phyloP scores from a whole-genome alignment of 495 filamentous ascomycete genomes.

The Durotheca rogersii region DNA sequence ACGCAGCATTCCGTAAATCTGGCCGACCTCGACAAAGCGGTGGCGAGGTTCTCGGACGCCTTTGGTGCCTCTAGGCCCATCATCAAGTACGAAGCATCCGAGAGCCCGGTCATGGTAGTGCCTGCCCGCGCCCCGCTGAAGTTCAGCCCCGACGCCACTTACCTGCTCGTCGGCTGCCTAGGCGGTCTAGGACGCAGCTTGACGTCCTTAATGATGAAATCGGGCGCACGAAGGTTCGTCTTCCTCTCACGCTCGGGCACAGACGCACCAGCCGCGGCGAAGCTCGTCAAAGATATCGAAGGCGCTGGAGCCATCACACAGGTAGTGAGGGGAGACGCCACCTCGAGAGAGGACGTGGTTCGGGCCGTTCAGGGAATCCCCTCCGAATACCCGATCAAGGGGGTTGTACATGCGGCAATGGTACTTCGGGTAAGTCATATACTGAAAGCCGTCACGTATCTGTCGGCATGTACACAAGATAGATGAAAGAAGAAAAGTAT shows the following conservation, averaged over 20 bases:
- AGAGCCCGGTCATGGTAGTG: too few relatives aligned
- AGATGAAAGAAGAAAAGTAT: too few relatives aligned
- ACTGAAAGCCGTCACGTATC: not conserved
- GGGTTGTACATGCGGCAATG: constrained; percentile 45
- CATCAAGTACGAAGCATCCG: too few relatives aligned
- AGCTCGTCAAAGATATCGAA: constrained; percentile 24
- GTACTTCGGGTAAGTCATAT: constrained; percentile 31
- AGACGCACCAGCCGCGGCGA: constrained; percentile 24
- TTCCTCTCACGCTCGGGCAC: constrained; percentile 55
- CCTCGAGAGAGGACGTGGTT: constrained; percentile 18
- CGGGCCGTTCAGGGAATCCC: constrained; percentile 16
- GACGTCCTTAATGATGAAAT: constrained; percentile 48
- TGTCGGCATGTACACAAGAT: too few relatives aligned
- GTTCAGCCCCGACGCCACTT: constrained; percentile 38
- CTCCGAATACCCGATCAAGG: constrained; percentile 33
- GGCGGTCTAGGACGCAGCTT: constrained; percentile 58
- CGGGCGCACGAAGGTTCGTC: constrained; percentile 53
- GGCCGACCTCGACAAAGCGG: constrained; percentile 11
- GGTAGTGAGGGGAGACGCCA: constrained; percentile 38
- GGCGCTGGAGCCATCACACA: constrained; percentile 25
- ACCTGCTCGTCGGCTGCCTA: constrained; percentile 56
- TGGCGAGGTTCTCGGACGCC: constrained; percentile 15
- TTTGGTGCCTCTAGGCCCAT: constrained; percentile 12
- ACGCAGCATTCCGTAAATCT: constrained; percentile 7
- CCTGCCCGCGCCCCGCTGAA: too few relatives aligned